Conservation (phyloP, 2,329 filamentous ascomycete species). For the Xylaria sp. region DNA sequence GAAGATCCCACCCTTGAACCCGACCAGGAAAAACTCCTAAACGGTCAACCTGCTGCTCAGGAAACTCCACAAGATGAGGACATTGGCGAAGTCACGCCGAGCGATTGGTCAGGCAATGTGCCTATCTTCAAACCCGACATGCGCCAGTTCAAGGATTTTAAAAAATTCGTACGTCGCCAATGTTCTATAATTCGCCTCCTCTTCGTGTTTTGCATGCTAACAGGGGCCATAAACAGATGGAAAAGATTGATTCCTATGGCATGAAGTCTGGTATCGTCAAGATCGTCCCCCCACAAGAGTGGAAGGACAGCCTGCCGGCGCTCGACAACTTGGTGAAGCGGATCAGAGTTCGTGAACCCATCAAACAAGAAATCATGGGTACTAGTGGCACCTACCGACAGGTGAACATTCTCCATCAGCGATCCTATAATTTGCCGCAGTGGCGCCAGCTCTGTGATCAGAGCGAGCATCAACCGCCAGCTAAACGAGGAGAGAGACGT, state of each 20-base stretch:
- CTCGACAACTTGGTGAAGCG: constrained; percentile 84
- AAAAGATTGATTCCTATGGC: constrained; percentile 84
- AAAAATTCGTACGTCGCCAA: constrained; percentile 65
- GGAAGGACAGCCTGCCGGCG: constrained; percentile 73
- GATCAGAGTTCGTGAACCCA: constrained; percentile 91
- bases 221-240: constrained; percentile 47
- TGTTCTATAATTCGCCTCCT: neutral
- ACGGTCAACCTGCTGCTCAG: constrained; percentile 7
- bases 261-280: constrained; percentile 98
- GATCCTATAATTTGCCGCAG: constrained; percentile 93
- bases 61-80: constrained; percentile 44
- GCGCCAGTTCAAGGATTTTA: constrained; percentile 91
- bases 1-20: constrained; percentile 43
- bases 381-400: constrained; percentile 94
- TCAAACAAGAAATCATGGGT: constrained; percentile 97
- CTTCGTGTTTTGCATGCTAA: constrained; percentile 25
- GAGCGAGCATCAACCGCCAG: constrained; percentile 91
- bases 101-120: constrained; percentile 85
- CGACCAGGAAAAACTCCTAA: constrained; percentile 18
- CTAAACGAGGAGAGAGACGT: constrained; percentile 76
- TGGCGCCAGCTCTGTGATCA: constrained; percentile 93
- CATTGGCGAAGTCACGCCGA: constrained; percentile 73
- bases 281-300: constrained; percentile 88
- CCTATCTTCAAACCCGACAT: constrained; percentile 95
- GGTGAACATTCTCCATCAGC: constrained; percentile 92